These are phyloP conservation scores for Schwanniomyces occidentalis DNA, from an alignment of 805 yeast genomes.

Conservation along the genomic window DNA sequence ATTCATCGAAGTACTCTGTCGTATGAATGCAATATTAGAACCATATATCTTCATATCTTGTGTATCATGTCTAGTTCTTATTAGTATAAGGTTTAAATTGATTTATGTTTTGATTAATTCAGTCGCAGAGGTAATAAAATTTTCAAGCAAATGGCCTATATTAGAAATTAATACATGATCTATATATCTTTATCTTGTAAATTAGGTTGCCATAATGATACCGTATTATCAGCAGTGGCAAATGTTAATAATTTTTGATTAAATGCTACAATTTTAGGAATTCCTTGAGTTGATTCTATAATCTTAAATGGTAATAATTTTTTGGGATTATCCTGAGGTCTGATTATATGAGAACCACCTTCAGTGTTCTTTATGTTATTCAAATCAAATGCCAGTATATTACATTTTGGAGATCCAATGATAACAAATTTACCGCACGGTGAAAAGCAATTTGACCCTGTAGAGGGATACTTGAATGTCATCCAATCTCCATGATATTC, in stretches of 20 bases:
- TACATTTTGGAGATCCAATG: slow-evolving; percentile 28
- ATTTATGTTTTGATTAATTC: no score
- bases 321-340: slow-evolving; percentile 18
- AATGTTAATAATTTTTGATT: slow-evolving; percentile 62
- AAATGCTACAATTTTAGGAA: slow-evolving; percentile 54
- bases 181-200: no score
- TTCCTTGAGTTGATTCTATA: slow-evolving; percentile 24
- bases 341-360: slow-evolving; percentile 18
- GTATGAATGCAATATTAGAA: no score
- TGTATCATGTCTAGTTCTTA: no score
- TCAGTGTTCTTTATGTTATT: slow-evolving; percentile 21
- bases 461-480: slow-evolving; percentile 30
- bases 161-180: no score
- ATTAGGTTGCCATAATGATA: slow-evolving; percentile 40
- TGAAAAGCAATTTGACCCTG: slow-evolving; percentile 36
- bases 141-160: no score
- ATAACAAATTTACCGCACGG: slow-evolving; percentile 42
- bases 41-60: no score
- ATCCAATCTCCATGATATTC: slow-evolving; percentile 17
- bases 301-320: slow-evolving; percentile 22
- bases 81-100: no score
- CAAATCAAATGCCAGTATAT: slow-evolving; percentile 31
- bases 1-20: no score
- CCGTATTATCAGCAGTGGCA: slow-evolving; percentile 61
- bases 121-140: no score